phyloP scores from a whole-genome alignment of 805 yeast genomes.

The Ogataea minuta region DNA sequence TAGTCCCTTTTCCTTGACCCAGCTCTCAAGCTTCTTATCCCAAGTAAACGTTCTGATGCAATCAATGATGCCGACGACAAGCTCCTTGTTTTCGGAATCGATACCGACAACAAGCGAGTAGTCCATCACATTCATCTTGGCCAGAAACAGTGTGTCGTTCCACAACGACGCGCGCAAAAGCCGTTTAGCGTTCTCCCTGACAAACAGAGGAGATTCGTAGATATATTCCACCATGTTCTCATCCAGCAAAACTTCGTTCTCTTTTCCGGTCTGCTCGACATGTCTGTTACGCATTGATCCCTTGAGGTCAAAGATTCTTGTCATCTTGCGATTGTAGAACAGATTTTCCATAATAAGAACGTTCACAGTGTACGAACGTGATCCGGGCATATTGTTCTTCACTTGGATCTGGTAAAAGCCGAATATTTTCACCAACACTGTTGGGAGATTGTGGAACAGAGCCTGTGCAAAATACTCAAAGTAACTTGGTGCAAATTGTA shows the following conservation, averaged over 20 bases:
- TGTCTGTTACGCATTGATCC: conserved; percentile 98
- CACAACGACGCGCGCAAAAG: conserved; percentile 83
- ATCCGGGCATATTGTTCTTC: conserved; percentile 68
- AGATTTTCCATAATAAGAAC: conserved; percentile 94
- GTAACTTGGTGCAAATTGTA: conserved; percentile 93
- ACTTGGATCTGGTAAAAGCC: conserved; percentile 95
- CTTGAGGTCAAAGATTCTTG: conserved; percentile 89
- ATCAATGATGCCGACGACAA: conserved; percentile 92
- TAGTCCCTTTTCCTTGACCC: conserved; percentile 95
- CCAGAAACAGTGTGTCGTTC: conserved; percentile 91
- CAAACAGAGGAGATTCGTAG: conserved; percentile 93
- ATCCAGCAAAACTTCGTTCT: conserved; percentile 89
- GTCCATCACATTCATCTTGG: conserved; percentile 99
- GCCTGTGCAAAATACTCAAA: conserved; percentile 96
- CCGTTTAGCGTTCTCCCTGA: conserved; percentile 86
- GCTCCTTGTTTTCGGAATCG: conserved; percentile 61
- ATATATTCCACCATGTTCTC: conserved; percentile 98
- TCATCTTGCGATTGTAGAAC: conserved; percentile 77
- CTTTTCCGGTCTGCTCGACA: conserved; percentile 93
- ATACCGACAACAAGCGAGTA: conserved; percentile 94
- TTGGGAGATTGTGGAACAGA: conserved; percentile 89
- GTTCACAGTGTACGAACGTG: conserved; percentile 77
- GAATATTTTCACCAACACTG: conserved; percentile 89
- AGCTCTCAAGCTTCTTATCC: conserved; percentile 97
- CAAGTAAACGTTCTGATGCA: conserved; percentile 95